Conservation (phyloP, 768 basidiomycete genomes). For the Mycena venus region DNA sequence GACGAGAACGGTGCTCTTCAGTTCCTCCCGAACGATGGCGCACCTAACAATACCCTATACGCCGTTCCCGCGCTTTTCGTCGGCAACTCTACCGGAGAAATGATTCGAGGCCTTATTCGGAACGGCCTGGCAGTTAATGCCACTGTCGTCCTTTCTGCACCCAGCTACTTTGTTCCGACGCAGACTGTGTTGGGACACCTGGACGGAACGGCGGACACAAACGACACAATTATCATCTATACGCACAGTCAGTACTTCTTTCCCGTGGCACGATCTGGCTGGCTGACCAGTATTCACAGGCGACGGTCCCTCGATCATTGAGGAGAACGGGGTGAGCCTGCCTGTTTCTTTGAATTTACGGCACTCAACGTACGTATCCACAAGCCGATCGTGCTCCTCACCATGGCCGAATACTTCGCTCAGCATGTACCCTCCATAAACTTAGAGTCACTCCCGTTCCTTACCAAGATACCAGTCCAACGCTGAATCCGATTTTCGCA, state of each 20-base stretch:
- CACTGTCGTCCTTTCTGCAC: conserved; percentile 46
- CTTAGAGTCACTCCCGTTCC: conserved; percentile 39
- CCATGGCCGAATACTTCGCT: conserved; percentile 46
- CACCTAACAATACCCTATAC: conserved; percentile 33
- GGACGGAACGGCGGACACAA: conserved; percentile 33
- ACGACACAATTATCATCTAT: conserved; percentile 43
- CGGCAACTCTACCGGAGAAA: conserved; percentile 45
- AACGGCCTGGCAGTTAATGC: conserved; percentile 37
- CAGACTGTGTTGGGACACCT: conserved; percentile 43
- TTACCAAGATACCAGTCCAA: no score
- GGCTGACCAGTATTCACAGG: conserved; percentile 25
- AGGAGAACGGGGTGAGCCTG: conserved; percentile 42
- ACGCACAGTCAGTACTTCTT: conserved; percentile 40
- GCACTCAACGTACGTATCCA: neutral
- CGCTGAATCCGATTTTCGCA: neutral
- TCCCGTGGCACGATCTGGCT: neutral
- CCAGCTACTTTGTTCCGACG: conserved; percentile 36
- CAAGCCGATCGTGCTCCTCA: conserved; percentile 44
- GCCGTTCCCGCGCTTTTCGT: conserved; percentile 49
- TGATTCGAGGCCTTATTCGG: conserved; percentile 38
- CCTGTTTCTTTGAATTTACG: neutral
- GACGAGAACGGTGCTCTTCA: conserved; percentile 46
- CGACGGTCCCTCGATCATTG: conserved; percentile 47
- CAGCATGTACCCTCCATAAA: conserved; percentile 39
- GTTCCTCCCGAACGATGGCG: conserved; percentile 45